Evolutionary conservation across 2,329 filamentous ascomycete species (phyloP).

Genomic region (Stachybotrys elegans): DNA sequence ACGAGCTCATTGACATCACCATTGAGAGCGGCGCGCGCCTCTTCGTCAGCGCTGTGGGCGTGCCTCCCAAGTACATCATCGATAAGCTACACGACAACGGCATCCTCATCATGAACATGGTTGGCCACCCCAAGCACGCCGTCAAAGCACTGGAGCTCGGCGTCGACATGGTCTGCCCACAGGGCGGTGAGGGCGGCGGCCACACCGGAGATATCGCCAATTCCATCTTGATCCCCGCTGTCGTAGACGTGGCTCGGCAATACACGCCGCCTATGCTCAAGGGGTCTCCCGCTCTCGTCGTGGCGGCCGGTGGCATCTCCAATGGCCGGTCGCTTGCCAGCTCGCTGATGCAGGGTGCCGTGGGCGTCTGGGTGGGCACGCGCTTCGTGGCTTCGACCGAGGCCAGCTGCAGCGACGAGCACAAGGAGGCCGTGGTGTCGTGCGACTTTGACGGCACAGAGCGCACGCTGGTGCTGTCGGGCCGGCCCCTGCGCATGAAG

Average conservation of each 20-base stretch:
- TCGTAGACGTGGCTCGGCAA: constrained; percentile 73
- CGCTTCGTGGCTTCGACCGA: constrained; percentile 81
- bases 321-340: constrained; percentile 78
- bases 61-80: constrained; percentile 71
- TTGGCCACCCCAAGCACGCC: constrained; percentile 86
- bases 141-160: constrained; percentile 81
- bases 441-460: constrained; percentile 76
- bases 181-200: constrained; percentile 89
- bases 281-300: constrained; percentile 68
- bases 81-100: constrained; percentile 72
- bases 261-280: constrained; percentile 68
- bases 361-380: constrained; percentile 91
- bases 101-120: constrained; percentile 95
- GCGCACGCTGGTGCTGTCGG: constrained; percentile 76
- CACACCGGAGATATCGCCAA: constrained; percentile 87
- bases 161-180: constrained; percentile 86
- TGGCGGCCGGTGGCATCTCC: constrained; percentile 84
- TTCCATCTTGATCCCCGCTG: constrained; percentile 79
- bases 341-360: constrained; percentile 80
- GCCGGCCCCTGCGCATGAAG: constrained; percentile 73
- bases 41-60: constrained; percentile 84
- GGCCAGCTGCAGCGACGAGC: constrained; percentile 72
- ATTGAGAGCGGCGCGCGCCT: constrained; percentile 78
- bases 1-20: constrained; percentile 81
- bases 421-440: constrained; percentile 79